Percentiles rank a stretch among this genome's conserved stretches.
Conservation (phyloP, 1,284 basidiomycete species). For the Fomitopsis schrenkii region DNA sequence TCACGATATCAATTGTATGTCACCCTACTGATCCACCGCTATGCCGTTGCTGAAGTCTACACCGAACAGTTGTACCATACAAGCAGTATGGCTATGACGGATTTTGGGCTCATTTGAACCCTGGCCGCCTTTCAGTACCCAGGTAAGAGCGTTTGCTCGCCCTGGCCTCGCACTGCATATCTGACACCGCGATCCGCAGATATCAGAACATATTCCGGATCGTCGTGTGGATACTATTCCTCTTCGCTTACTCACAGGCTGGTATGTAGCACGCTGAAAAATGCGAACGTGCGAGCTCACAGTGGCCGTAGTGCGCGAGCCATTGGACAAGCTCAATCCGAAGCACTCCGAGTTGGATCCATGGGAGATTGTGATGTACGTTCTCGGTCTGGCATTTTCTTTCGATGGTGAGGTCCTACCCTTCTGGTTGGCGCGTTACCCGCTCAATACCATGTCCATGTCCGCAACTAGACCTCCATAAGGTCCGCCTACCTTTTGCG, state of each 20-base stretch:
- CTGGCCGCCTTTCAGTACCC: constrained; percentile 83
- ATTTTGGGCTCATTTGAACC: constrained; percentile 73
- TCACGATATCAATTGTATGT: constrained; percentile 64
- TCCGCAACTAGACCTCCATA: constrained; percentile 50
- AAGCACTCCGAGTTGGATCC: constrained; percentile 52
- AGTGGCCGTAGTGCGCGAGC: constrained; percentile 56
- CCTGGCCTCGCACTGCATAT: not conserved
- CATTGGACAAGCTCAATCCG: constrained; percentile 57
- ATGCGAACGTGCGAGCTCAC: not conserved
- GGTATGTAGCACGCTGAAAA: constrained; percentile 38
- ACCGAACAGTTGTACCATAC: constrained; percentile 54
- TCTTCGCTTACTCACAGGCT: constrained; percentile 83
- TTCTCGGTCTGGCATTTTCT: constrained; percentile 71
- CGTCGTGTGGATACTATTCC: constrained; percentile 79
- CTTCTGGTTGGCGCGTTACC: not conserved
- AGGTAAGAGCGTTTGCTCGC: constrained; percentile 41
- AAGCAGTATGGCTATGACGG: constrained; percentile 43
- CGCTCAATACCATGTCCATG: not conserved
- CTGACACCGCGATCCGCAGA: constrained; percentile 27
- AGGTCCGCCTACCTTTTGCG: constrained; percentile 37
- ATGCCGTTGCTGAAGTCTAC: not conserved
- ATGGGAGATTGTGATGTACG: constrained; percentile 79
- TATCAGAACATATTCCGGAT: constrained; percentile 80
- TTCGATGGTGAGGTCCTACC: constrained; percentile 58
- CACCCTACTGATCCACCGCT: not conserved